These are phyloP conservation scores for Ogataea methylovora DNA, from an alignment of 805 yeast genomes.

Conservation along the genomic window DNA sequence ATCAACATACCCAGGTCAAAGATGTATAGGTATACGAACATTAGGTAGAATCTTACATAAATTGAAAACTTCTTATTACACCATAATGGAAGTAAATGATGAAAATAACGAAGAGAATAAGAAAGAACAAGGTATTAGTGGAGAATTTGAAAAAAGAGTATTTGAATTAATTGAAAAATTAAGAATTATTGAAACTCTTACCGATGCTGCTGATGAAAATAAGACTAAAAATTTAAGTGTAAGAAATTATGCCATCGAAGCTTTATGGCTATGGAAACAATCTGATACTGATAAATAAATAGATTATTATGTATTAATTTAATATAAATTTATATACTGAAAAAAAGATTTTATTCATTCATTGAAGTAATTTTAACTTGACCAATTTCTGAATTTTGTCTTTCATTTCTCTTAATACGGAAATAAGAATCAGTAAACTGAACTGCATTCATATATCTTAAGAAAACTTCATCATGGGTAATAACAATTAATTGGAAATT, in stretches of 20 bases:
- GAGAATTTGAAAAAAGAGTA: slow-evolving; percentile 44
- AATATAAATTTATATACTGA: not conserved
- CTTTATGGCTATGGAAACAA: slow-evolving; percentile 80
- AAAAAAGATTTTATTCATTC: not conserved
- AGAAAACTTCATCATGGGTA: slow-evolving; percentile 92
- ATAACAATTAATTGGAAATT: slow-evolving; percentile 93
- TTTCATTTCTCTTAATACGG: slow-evolving; percentile 69
- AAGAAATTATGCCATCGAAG: slow-evolving; percentile 78
- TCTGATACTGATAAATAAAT: slow-evolving; percentile 34
- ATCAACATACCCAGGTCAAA: slow-evolving; percentile 75
- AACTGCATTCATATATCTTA: slow-evolving; percentile 77
- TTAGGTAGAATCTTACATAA: slow-evolving; percentile 82
- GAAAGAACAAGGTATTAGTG: slow-evolving; percentile 23
- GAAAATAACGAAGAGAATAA: slow-evolving; percentile 26
- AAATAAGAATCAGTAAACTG: slow-evolving; percentile 84
- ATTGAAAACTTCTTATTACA: slow-evolving; percentile 54
- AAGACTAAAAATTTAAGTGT: slow-evolving; percentile 63
- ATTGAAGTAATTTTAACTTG: slow-evolving; percentile 20
- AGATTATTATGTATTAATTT: not conserved
- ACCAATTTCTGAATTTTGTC: slow-evolving; percentile 69
- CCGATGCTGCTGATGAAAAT: slow-evolving; percentile 61
- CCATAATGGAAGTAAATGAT: slow-evolving; percentile 24
- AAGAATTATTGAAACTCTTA: slow-evolving; percentile 55
- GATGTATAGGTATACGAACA: slow-evolving; percentile 80
- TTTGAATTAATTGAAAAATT: slow-evolving; percentile 67